A percentile compares a stretch with the other conserved stretches of the same genome.
Conservation (phyloP, 768 basidiomycete species). For the Tricholoma hemisulphureum region DNA sequence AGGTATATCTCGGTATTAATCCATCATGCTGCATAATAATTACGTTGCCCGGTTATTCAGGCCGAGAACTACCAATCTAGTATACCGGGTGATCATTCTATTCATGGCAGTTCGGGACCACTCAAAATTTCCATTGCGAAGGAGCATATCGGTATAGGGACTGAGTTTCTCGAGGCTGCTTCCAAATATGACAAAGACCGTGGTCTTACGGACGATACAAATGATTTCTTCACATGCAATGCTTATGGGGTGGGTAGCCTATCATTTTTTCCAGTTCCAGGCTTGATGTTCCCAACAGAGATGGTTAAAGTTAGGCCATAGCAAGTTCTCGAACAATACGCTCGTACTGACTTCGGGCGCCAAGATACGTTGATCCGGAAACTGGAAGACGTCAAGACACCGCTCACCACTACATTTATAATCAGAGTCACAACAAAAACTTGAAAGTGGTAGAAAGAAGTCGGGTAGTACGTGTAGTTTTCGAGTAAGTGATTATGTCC, state of each 20-base stretch:
- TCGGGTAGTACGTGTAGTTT: conserved; percentile 46
- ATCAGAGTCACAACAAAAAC: conserved; percentile 42
- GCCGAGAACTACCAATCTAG: conserved; percentile 40
- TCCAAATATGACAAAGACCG: conserved; percentile 47
- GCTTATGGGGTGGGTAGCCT: conserved; percentile 44
- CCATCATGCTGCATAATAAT: not conserved
- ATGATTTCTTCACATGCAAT: conserved; percentile 43
- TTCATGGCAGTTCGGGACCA: conserved; percentile 52
- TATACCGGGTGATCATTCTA: conserved; percentile 19
- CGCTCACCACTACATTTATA: conserved; percentile 53
- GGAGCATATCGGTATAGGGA: conserved; percentile 37
- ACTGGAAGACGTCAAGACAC: conserved; percentile 58
- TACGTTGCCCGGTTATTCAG: conserved; percentile 20
- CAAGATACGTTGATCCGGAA: conserved; percentile 51
- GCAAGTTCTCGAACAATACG: not conserved
- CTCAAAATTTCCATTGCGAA: conserved; percentile 46
- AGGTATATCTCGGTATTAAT: conserved; percentile 34
- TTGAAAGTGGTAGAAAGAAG: conserved; percentile 38
- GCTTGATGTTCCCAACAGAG: conserved; percentile 30
- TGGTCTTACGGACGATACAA: conserved; percentile 43
- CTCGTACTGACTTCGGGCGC: not conserved
- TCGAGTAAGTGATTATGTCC: conserved; percentile 38
- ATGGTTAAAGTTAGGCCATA: conserved; percentile 48
- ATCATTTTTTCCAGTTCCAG: not conserved
- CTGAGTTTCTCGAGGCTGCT: conserved; percentile 48